Percentiles rank a stretch among this genome's conserved stretches.
phyloP scores from a whole-genome alignment of 2,329 filamentous ascomycete genomes.

The Aureobasidium leucospermi region DNA sequence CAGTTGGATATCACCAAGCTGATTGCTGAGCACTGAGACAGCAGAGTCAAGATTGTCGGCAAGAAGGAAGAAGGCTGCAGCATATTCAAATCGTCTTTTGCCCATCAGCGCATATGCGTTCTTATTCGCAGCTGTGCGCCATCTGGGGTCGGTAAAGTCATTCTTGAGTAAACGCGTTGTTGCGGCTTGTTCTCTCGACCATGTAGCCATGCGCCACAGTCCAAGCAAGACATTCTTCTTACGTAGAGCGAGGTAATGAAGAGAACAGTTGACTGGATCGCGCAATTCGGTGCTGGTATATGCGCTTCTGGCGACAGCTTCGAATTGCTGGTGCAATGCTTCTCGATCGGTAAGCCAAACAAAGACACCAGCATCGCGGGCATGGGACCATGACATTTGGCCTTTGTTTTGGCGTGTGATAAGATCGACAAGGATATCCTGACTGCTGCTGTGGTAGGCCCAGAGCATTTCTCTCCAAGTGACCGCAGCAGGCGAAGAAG shows the following conservation, averaged over 20 bases:
- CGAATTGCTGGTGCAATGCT: constrained; percentile 76
- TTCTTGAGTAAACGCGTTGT: constrained; percentile 79
- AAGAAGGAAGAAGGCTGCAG: constrained; percentile 89
- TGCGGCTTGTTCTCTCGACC: constrained; percentile 76
- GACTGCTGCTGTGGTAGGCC: constrained; percentile 76
- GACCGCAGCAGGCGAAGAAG: constrained; percentile 32
- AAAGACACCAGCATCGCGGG: constrained; percentile 80
- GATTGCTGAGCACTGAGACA: constrained; percentile 76
- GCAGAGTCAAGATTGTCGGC: constrained; percentile 80
- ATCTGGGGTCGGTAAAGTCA: constrained; percentile 79
- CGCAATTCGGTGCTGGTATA: constrained; percentile 83
- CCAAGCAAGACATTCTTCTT: constrained; percentile 89
- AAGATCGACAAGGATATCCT: constrained; percentile 83
- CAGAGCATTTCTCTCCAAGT: constrained; percentile 71
- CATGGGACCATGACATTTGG: constrained; percentile 75
- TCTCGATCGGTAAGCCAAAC: constrained; percentile 83
- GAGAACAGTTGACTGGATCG: constrained; percentile 81
- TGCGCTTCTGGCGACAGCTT: constrained; percentile 84
- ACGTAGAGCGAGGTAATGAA: constrained; percentile 79
- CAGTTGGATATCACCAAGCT: constrained; percentile 81
- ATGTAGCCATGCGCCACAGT: constrained; percentile 88
- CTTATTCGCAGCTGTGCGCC: constrained; percentile 84
- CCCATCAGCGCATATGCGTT: constrained; percentile 95
- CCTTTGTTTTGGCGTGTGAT: constrained; percentile 73
- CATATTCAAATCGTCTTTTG: constrained; percentile 86